phyloP scores from a whole-genome alignment of 1,139 yeast species.

The Geotrichum macrosporum region DNA sequence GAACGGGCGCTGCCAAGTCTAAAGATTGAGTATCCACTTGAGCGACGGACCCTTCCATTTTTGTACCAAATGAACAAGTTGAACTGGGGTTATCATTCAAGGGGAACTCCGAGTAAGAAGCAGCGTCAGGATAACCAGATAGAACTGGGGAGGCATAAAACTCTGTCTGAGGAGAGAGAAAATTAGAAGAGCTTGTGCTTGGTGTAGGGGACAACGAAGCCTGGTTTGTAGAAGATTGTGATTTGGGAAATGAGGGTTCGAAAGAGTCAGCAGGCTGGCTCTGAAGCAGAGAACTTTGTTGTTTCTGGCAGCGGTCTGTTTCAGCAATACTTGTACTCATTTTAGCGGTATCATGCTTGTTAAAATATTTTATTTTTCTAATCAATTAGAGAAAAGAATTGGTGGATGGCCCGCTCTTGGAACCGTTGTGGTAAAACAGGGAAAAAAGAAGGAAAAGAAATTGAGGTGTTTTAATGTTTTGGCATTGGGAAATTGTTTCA shows the following conservation, averaged over 20 bases:
- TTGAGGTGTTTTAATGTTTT: conserved; percentile 8
- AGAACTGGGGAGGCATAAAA: conserved; percentile 11
- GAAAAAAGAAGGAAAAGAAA: neutral
- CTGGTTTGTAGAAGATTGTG: conserved; percentile 1
- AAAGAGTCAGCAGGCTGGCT: neutral
- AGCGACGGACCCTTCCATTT: neutral
- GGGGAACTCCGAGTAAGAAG: conserved; percentile 4
- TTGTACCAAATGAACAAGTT: neutral
- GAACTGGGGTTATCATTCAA: neutral
- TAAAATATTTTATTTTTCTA: neutral
- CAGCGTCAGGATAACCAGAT: conserved; percentile 11
- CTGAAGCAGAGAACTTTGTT: neutral
- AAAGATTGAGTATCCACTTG: no score
- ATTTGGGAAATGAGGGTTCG: neutral
- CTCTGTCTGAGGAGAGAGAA: conserved; percentile 10
- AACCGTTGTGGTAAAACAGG: no score
- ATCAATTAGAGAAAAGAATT: no score
- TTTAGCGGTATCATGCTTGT: conserved; percentile 7
- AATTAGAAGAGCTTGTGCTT: conserved; percentile 14
- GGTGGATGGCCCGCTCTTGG: no score
- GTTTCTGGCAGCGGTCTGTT: neutral
- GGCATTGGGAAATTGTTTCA: no score
- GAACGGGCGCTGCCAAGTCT: no score
- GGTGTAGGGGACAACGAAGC: conserved; percentile 7
- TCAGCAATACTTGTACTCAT: conserved; percentile 14